Percentiles rank a stretch among this genome's conserved stretches.
phyloP scores from a whole-genome alignment of 1,284 basidiomycete genomes.

The Agaricales sp. region DNA sequence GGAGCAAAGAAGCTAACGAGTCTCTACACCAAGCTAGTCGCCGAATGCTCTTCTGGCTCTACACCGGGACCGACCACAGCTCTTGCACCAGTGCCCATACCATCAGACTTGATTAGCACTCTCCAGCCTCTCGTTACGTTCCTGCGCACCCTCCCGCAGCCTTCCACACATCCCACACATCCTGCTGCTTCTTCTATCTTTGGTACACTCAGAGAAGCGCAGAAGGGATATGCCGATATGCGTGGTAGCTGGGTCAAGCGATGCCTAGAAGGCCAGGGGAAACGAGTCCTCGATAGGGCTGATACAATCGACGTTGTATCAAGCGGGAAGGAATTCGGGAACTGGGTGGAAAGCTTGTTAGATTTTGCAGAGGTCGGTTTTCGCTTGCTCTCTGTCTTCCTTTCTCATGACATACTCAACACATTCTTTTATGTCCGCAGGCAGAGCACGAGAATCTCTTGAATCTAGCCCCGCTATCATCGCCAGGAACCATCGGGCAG shows the following conservation, averaged over 20 bases:
- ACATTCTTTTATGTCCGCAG: slow-evolving; percentile 18
- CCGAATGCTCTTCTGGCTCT: slow-evolving; percentile 66
- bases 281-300: slow-evolving; percentile 54
- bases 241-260: slow-evolving; percentile 64
- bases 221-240: slow-evolving; percentile 77
- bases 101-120: slow-evolving; percentile 37
- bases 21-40: slow-evolving; percentile 70
- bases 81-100: slow-evolving; percentile 43
- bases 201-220: slow-evolving; percentile 58
- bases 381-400: not conserved
- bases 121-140: slow-evolving; percentile 56
- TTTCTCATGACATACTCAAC: slow-evolving; percentile 2
- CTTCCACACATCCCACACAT: slow-evolving; percentile 69
- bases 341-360: slow-evolving; percentile 53
- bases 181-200: slow-evolving; percentile 58
- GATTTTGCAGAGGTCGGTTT: slow-evolving; percentile 48
- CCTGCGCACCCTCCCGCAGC: slow-evolving; percentile 60
- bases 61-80: slow-evolving; percentile 49
- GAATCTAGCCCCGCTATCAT: slow-evolving; percentile 50
- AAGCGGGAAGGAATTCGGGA: slow-evolving; percentile 57
- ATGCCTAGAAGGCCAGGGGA: slow-evolving; percentile 59
- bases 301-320: slow-evolving; percentile 52
- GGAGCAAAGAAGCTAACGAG: slow-evolving; percentile 72
- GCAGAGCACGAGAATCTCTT: slow-evolving; percentile 52
- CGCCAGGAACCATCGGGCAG: slow-evolving; percentile 33